Evolutionary conservation across 257 asterid genomes (phyloP).

Genomic region (Salvia miltiorrhiza): DNA sequence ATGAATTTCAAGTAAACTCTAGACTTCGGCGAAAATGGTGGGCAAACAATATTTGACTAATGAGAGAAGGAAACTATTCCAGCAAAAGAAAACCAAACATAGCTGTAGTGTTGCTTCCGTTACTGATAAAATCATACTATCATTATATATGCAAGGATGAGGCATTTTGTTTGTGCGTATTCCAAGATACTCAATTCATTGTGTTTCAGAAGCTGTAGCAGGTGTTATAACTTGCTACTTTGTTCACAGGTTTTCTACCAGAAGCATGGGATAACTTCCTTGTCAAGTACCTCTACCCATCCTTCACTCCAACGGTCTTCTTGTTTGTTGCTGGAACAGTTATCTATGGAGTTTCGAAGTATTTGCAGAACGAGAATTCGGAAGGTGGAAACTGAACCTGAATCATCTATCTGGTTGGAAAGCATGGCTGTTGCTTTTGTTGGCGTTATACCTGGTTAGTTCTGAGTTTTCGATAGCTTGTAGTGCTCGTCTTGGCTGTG

Average conservation of each 20-base stretch:
- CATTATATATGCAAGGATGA: neutral
- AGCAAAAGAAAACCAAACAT: neutral
- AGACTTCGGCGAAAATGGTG: neutral
- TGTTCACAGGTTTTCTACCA: constrained; percentile 79
- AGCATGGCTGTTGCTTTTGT: neutral
- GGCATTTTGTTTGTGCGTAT: neutral
- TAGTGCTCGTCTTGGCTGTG: neutral
- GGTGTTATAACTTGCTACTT: neutral
- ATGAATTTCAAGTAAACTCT: neutral
- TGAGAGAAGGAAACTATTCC: neutral
- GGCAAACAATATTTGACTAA: neutral
- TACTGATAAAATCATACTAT: neutral
- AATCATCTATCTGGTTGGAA: constrained; percentile 1
- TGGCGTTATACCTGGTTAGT: neutral
- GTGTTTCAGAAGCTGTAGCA: neutral
- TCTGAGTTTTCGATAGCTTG: neutral
- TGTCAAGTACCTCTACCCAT: constrained; percentile 85
- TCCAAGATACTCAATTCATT: neutral
- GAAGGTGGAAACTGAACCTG: constrained; percentile 34
- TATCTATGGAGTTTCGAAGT: constrained; percentile 72
- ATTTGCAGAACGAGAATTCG: constrained; percentile 63
- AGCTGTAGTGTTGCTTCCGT: neutral
- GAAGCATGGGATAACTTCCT: constrained; percentile 76
- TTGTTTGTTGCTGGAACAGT: constrained; percentile 88
- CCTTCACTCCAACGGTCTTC: constrained; percentile 91